These are phyloP conservation scores for Epichloe coenophiala DNA, from an alignment of 2,329 filamentous ascomycete species.

Conservation along the genomic window DNA sequence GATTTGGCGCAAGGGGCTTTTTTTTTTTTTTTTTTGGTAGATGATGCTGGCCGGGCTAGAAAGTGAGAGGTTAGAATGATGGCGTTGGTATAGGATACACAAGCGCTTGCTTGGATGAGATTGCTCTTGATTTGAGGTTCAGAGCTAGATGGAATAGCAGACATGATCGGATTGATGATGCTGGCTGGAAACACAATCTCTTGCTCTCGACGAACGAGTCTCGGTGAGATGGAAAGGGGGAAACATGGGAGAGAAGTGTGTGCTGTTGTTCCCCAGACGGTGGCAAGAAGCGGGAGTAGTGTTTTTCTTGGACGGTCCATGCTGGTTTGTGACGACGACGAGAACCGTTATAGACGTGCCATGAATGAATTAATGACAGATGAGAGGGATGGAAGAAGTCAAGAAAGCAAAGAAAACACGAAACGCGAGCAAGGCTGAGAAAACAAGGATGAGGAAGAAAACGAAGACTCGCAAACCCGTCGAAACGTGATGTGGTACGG, in stretches of 20 bases:
- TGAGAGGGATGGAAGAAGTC: too few species aligned
- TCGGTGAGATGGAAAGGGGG: too few species aligned
- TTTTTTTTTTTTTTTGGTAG: not conserved
- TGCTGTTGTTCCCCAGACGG: not conserved
- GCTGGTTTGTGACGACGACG: not conserved
- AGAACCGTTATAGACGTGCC: not conserved
- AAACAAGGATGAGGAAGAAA: not conserved
- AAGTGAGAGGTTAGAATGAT: not conserved
- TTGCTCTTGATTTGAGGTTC: not conserved
- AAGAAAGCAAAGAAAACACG: not conserved
- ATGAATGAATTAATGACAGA: not conserved
- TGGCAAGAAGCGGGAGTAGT: not conserved
- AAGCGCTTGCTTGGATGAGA: slow-evolving; percentile 1
- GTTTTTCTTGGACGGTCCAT: not conserved
- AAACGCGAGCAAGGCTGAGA: not conserved
- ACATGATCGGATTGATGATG: not conserved
- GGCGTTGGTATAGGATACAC: not conserved
- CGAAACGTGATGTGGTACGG: not conserved
- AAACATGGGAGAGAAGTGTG: not conserved
- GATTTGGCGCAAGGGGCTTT: not conserved
- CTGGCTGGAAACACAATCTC: not conserved
- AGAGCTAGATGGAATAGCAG: not conserved
- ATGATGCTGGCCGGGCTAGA: not conserved
- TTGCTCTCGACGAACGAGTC: not conserved
- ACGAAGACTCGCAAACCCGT: too few species aligned